Base-by-base conservation (phyloP, 108 stramenopile genomes). In the Schizochytrium sp. region DNA sequence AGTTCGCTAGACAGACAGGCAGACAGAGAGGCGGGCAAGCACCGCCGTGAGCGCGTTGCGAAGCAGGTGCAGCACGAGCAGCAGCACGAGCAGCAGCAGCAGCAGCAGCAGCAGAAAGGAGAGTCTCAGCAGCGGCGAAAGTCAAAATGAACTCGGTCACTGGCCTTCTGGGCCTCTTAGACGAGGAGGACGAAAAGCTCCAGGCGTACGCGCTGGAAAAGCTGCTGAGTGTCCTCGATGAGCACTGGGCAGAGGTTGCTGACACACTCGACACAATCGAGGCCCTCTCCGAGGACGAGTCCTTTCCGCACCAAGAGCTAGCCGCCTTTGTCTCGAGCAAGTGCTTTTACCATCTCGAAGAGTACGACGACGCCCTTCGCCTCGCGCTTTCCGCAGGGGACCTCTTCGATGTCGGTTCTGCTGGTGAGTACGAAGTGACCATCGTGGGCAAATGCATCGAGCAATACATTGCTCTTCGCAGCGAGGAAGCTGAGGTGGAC, bases 321-420 rank as follows among this genome's bases (percentile, higher is more conserved):
- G 96, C 97, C 88, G 95, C 97, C 34, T 95, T 95, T 23, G 94
- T 95, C 60, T 90, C 93, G 25, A 90, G 96, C 59, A 96, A 96
- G 57, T 96, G 97, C 72, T 99, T 97, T 88, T 99, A 97, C 88
- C 98, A 99, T 89, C 92, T 99, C 57, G 97, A 99, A 90, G 98
- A 99, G 92, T 98, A 98, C 72, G 90, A 93, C 28, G 98, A 99
- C 60, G 97, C 99, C 10, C 91, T 99, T 58, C 95, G 97, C 8
- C 93, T 99, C 23, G 94, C 93, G 14, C 90, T 95, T 5, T 91
- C 72, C 4, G 92, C 93, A 14, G 94, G 93, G 0, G 21, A 44
- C 25, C 89, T 90, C 90, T 94, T 94, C 89, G 93, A 95, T 29
- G 90, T 95, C 23, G 72, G 59, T 5, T 41, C 58, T 23, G 88